Percentiles rank a stretch among this genome's conserved stretches.
These are phyloP conservation scores for Agrocybe chaxingu DNA, from an alignment of 768 basidiomycete genomes.

Conservation along the genomic window DNA sequence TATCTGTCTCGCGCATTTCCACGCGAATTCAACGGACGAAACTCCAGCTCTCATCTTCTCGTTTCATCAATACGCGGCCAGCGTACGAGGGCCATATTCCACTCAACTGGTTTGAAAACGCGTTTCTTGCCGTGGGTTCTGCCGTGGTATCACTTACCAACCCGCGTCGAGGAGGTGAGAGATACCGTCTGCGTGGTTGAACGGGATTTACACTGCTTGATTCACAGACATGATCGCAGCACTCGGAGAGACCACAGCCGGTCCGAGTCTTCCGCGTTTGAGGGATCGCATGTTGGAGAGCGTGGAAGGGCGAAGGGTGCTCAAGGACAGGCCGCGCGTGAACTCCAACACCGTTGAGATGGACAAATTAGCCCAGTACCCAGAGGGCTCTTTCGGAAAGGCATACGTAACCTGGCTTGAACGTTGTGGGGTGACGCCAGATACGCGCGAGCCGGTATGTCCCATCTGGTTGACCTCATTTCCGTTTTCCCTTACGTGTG, in stretches of 20 bases:
- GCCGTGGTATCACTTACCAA: slow-evolving; percentile 79
- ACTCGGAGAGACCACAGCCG: slow-evolving; percentile 89
- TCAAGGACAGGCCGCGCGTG: slow-evolving; percentile 81
- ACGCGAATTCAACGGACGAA: not conserved
- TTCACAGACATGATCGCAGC: slow-evolving; percentile 89
- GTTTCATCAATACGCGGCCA: slow-evolving; percentile 31
- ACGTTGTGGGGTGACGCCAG: slow-evolving; percentile 85
- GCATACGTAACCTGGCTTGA: slow-evolving; percentile 91
- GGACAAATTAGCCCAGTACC: slow-evolving; percentile 56
- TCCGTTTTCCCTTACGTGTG: not conserved
- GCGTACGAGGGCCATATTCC: slow-evolving; percentile 81
- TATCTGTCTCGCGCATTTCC: slow-evolving; percentile 1
- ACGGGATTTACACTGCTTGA: slow-evolving; percentile 3
- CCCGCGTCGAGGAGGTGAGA: slow-evolving; percentile 81
- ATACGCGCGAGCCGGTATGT: slow-evolving; percentile 84
- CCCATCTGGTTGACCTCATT: not conserved
- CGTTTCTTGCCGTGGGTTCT: slow-evolving; percentile 81
- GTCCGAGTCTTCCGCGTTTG: slow-evolving; percentile 69
- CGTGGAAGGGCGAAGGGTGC: slow-evolving; percentile 78
- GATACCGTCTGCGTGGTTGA: not conserved
- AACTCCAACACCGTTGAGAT: slow-evolving; percentile 77
- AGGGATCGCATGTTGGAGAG: slow-evolving; percentile 76
- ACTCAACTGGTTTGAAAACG: slow-evolving; percentile 78
- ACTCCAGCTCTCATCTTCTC: not conserved
- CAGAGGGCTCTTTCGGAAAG: slow-evolving; percentile 80